Base-by-base conservation (phyloP, 371 early-diverging fungal species). In the Mucor mucedo region DNA sequence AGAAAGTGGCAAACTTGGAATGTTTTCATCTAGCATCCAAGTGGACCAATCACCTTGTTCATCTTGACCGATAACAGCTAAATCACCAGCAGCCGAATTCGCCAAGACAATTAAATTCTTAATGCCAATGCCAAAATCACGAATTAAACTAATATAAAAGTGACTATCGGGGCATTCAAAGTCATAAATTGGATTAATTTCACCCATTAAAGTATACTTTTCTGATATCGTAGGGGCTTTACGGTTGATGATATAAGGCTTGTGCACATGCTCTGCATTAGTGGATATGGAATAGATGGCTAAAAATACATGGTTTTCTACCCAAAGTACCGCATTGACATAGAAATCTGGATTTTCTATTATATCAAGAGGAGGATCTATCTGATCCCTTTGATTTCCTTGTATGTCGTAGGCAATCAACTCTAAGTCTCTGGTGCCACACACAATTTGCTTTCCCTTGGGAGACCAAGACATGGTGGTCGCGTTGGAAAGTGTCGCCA, bases 401-500 rank as follows among this genome's bases (percentile, higher is more conserved):
- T 66, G 45, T 0, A 60, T 54, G 47, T 74, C 75, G 62, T 66
- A 82, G 5, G 75, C 71, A 3, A 47, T 35, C 9, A 85, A 30
- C 10, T 44, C 41, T 9, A 81, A 83, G 38, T 69, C 45, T 14
- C 54, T 47, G 2, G 63, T 60, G 29, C 85, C 85, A 44, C 76
- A 76, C 2, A 73, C 72, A 35, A 85, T 58, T 40, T 83, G 85
- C 28, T 80, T 82, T 40, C 85, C 85, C 52, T 78, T 82, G 29
- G 75, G 82, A 6, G 84, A 83, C 85, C 85, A 85, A 48, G 78
- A 83, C 28, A 76, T 67, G 14, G 78, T 67, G 10, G 61, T 45
- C 3, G 60, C 40, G 32, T 66, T 35, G 8, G 70, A 63, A 1
- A 82, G 53, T 0, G 55, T 56, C 0, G 66, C 56, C 0, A 54